Percentiles rank a stretch among this genome's conserved stretches.
phyloP scores from a whole-genome alignment of 306 rosid species.

The Dalbergia cochinchinensis region DNA sequence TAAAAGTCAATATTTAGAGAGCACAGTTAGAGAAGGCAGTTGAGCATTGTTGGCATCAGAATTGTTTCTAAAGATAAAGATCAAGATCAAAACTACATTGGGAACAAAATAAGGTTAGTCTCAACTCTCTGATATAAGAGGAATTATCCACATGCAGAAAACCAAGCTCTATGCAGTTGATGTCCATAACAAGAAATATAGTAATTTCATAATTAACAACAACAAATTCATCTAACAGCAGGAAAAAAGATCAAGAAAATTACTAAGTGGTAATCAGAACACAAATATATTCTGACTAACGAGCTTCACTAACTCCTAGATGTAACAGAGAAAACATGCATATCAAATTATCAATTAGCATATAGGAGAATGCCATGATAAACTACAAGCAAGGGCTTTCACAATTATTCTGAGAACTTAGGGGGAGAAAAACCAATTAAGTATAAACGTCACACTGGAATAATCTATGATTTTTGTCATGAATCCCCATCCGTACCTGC shows the following conservation, averaged over 20 bases:
- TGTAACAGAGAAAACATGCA: conserved; percentile 50
- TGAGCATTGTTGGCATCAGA: background rate
- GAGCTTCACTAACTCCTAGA: conserved; percentile 80
- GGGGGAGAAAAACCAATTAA: conserved; percentile 23
- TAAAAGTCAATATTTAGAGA: background rate
- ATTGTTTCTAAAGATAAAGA: conserved; percentile 25
- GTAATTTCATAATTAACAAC: conserved; percentile 38
- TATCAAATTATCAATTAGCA: conserved; percentile 55
- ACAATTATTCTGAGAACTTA: conserved; percentile 28
- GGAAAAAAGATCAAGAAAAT: conserved; percentile 74
- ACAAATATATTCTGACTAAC: conserved; percentile 76
- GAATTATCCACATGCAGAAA: conserved; percentile 31
- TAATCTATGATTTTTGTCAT: conserved; percentile 35
- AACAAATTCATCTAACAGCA: conserved; percentile 50
- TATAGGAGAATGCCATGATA: conserved; percentile 48
- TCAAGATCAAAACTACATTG: background rate
- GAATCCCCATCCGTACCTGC: conserved; percentile 71
- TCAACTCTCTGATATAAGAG: background rate
- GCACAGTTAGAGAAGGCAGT: background rate
- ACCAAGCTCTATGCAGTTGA: conserved; percentile 1
- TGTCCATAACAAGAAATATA: conserved; percentile 25
- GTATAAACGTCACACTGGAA: background rate
- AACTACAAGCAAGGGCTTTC: conserved; percentile 43
- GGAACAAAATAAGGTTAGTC: conserved; percentile 19
- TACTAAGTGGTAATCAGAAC: conserved; percentile 73